Evolutionary conservation across 2,329 filamentous ascomycete genomes (phyloP).

Genomic region (Talaromyces sp.): DNA sequence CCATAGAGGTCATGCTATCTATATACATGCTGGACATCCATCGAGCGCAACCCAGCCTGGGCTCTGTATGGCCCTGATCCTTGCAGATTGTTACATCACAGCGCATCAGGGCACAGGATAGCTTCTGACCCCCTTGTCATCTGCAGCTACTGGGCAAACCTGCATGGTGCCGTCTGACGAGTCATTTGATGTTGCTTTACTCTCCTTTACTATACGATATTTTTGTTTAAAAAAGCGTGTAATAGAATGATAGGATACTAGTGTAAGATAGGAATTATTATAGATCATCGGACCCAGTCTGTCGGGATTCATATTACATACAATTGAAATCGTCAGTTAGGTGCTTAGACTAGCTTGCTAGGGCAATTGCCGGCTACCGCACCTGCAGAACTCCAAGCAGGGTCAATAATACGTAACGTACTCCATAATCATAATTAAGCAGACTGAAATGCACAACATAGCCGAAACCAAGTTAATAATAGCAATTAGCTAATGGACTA

Average conservation of each 20-base stretch:
- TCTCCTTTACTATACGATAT: no score
- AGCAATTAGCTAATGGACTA: not conserved
- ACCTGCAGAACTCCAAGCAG: not conserved
- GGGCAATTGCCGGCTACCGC: not conserved
- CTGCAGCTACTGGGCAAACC: not conserved
- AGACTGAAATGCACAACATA: not conserved
- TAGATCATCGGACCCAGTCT: not conserved
- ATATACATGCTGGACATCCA: not conserved
- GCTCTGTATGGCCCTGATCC: conserved; percentile 3
- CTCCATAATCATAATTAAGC: not conserved
- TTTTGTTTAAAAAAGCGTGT: no score
- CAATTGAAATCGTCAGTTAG: not conserved
- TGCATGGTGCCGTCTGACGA: not conserved
- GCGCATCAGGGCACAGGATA: not conserved
- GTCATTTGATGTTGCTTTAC: not conserved
- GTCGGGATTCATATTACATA: not conserved
- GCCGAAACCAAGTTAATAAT: not conserved
- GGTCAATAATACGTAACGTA: not conserved
- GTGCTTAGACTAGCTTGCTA: no score
- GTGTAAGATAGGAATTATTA: not conserved
- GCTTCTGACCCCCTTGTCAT: not conserved
- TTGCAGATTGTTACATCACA: conserved; percentile 13
- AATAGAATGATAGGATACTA: not conserved
- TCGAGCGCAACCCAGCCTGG: not conserved
- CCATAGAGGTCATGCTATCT: not conserved